Percentiles rank a stretch among this genome's conserved stretches.
These are phyloP conservation scores for Alnus rubra DNA, from an alignment of 306 rosid species.

Conservation along the genomic window DNA sequence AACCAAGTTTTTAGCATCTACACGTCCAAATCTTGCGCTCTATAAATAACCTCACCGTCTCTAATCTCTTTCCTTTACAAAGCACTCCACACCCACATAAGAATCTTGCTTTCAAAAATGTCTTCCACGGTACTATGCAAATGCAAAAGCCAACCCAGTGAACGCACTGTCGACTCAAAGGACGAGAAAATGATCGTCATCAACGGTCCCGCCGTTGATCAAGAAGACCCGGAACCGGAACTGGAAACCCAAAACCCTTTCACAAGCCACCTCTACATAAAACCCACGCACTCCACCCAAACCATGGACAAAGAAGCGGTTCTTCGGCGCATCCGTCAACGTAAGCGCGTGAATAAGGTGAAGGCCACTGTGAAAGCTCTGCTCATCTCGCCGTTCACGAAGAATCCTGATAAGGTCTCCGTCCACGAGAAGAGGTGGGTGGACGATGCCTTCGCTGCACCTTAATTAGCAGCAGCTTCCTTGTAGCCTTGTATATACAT, in stretches of 20 bases:
- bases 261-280: slow-evolving; percentile 35
- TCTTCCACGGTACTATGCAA: not conserved
- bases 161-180: not conserved
- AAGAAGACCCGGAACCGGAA: no score
- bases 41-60: not conserved
- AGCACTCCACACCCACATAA: not conserved
- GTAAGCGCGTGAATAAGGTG: slow-evolving; percentile 36
- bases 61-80: not conserved
- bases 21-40: not conserved
- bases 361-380: slow-evolving; percentile 26
- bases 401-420: slow-evolving; percentile 10
- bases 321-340: slow-evolving; percentile 45
- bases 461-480: not conserved
- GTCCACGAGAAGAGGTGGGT: slow-evolving; percentile 32
- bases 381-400: slow-evolving; percentile 22
- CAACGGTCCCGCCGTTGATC: no score
- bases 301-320: slow-evolving; percentile 37
- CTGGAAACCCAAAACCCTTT: not conserved
- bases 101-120: not conserved
- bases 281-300: slow-evolving; percentile 30
- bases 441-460: slow-evolving; percentile 51
- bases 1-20: no score
- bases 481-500: no score
- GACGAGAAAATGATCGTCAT: not conserved
- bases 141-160: slow-evolving; percentile 3